Conservation (phyloP, 805 yeast genomes). For the Hanseniaspora occidentalis region DNA sequence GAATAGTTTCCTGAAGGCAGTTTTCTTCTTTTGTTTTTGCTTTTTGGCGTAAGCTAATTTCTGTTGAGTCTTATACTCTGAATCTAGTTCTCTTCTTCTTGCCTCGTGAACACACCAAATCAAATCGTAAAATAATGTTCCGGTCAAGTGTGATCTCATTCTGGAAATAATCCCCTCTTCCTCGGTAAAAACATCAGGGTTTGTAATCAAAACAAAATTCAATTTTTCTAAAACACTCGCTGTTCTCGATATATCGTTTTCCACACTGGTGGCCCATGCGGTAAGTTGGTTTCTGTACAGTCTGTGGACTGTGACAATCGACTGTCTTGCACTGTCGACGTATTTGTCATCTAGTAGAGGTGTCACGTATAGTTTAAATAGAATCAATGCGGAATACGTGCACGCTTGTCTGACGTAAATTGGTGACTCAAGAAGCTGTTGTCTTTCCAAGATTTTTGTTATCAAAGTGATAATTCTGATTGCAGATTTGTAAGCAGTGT, state of each 20-base stretch:
- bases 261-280: conserved; percentile 76
- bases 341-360: conserved; percentile 54
- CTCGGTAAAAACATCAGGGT: conserved; percentile 69
- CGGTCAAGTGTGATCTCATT: conserved; percentile 88
- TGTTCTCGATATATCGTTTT: conserved; percentile 81
- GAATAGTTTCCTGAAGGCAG: conserved; percentile 30
- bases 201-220: conserved; percentile 74
- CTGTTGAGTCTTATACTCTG: conserved; percentile 17
- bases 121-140: conserved; percentile 79
- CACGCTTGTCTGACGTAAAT: conserved; percentile 80
- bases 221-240: conserved; percentile 84
- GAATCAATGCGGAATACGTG: conserved; percentile 61
- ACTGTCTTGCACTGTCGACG: conserved; percentile 81
- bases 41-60: conserved; percentile 22
- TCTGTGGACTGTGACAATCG: conserved; percentile 86
- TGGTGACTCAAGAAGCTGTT: conserved; percentile 72
- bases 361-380: conserved; percentile 73
- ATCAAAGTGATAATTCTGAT: conserved; percentile 72
- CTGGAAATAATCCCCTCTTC: conserved; percentile 67
- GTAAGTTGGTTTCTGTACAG: conserved; percentile 75
- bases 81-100: conserved; percentile 49
- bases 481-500: conserved; percentile 67
- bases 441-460: conserved; percentile 53
- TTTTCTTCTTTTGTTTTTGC: conserved; percentile 15
- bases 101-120: conserved; percentile 96